Evolutionary conservation across 2,329 filamentous ascomycete genomes (phyloP).

Genomic region (Neoarthrinium moseri): DNA sequence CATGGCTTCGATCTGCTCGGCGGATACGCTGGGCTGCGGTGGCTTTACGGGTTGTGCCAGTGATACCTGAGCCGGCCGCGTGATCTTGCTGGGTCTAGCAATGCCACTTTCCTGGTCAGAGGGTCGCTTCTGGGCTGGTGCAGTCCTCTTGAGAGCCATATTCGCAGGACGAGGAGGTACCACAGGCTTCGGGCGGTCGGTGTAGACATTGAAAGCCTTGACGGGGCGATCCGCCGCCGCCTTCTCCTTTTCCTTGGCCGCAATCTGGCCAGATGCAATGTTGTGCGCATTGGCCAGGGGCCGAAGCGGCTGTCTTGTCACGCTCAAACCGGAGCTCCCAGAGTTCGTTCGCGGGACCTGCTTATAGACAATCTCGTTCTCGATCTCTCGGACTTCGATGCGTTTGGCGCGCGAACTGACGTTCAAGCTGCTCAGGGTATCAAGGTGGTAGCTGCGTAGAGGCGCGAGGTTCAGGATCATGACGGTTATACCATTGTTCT

Average conservation of each 20-base stretch:
- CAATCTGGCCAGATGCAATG: slow-evolving; percentile 59
- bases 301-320: slow-evolving; percentile 71
- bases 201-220: slow-evolving; percentile 86
- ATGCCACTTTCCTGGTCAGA: slow-evolving; percentile 26
- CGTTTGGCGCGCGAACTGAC: slow-evolving; percentile 95
- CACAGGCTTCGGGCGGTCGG: slow-evolving; percentile 62
- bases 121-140: slow-evolving; percentile 39
- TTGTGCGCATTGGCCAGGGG: slow-evolving; percentile 76
- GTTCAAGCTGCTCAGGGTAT: slow-evolving; percentile 90
- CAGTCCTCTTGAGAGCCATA: slow-evolving; percentile 17
- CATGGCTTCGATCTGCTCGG: slow-evolving; percentile 82
- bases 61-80: slow-evolving; percentile 31
- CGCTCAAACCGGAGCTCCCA: slow-evolving; percentile 35
- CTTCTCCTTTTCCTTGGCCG: slow-evolving; percentile 41
- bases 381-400: slow-evolving; percentile 91
- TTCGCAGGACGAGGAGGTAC: slow-evolving; percentile 19
- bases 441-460: slow-evolving; percentile 87
- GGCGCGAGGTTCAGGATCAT: slow-evolving; percentile 97
- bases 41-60: slow-evolving; percentile 17
- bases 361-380: slow-evolving; percentile 91
- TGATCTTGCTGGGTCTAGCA: slow-evolving; percentile 47
- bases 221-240: slow-evolving; percentile 65
- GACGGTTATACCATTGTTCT: slow-evolving; percentile 92
- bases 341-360: slow-evolving; percentile 57
- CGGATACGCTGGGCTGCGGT: slow-evolving; percentile 47